Base-by-base conservation (phyloP, 345 rosid species). In the Lepidium aucheri region DNA sequence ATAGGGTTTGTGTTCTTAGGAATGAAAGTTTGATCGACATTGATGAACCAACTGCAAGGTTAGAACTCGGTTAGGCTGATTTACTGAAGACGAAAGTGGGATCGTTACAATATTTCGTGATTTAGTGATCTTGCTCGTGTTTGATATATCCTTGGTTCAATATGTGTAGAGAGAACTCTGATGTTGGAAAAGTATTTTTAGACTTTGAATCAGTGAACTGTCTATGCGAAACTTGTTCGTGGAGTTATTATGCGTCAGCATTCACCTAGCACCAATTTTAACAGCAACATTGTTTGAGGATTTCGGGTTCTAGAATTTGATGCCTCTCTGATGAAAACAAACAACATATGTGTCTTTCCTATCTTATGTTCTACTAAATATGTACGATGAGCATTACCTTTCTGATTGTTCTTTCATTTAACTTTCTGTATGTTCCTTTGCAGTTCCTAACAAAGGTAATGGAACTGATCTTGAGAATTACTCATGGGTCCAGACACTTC, bases 401-500 rank as follows among this genome's bases (percentile, higher is more conserved):
- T 55, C 8, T 56, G 7, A 28, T 40, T 63, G 51, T 57, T 67
- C 20, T 17, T 4, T 53, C 0, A 61, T 17, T 44, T 53, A 14
- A 74, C 13, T 45, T 45, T 39, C 16, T 18, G 33, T 68, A 5
- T 35, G 15, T 68, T 16, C 57, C 12, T 20, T 10, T 63, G 78
- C 87, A 94, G 99, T 65, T 75, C 97, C 96, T 56, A 94, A 94
- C 78, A 76, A 77, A 51, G 99, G 99, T 18, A 91, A 94, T 70
- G 97, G 97, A 38, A 86, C 81, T 69, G 97, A 94, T 77, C 75
- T 94, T 60, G 96, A 94, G 67, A 81, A 83, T 13, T 86, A 94
- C 74, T 91, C 93, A 8, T 94, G 99, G 99, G 85, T 85, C n/a
- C 99, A 94, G 66, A 78, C 83, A 50, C 84, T 94, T 43, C 91